Base-by-base conservation (phyloP, 176 grass and related monocot species). In the Musa acuminata region DNA sequence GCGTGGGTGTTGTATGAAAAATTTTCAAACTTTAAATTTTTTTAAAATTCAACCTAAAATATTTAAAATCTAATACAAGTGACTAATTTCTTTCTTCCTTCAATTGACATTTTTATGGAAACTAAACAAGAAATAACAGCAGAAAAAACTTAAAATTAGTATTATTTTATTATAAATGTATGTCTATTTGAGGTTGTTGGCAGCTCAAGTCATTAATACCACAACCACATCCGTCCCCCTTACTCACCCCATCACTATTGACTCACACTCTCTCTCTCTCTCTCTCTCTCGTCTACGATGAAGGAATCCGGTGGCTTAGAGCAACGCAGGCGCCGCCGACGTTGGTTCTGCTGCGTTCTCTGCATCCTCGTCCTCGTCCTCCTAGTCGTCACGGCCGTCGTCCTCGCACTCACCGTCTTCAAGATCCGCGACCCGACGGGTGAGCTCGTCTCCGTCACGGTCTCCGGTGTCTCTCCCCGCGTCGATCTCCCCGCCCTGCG, bases 351-450 rank as follows among this genome's bases (percentile, higher is more conserved):
- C 51, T 13, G 69, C 77, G n/a, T 26, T 59, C 82, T 83, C 52
- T 20, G 71, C 76, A 75, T 94, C 52, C 29, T 29, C 51, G 1
- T 68, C 8, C 48, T 99, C 26, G 52, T 87, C 64, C 77, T 91
- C 68, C 58, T 99, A 25, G 79, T 64, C 8, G 85, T 81, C 24
- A 21, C 71, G 49, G 78, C 43, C 72, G 53, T 87, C 71, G 92
- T 90, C 78, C 73, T 55, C 13, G 27, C 66, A 29, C 80, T 99
- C 26, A 84, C 71, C 1, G 57, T 99, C 10, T 81, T 99, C 69
- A 84, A 71, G 0, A 78, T 86, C 21, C 86, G 84, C 10, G 78
- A 89, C 16, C 90, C 86, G 13, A 77, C 76, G 24, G 82, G 72
- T 19, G 79, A 92, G 29, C 12, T 94, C 65, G 64, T 87, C 26